Evolutionary conservation across 1,284 basidiomycete species (phyloP).

Genomic region (Ceratobasidium sp.): DNA sequence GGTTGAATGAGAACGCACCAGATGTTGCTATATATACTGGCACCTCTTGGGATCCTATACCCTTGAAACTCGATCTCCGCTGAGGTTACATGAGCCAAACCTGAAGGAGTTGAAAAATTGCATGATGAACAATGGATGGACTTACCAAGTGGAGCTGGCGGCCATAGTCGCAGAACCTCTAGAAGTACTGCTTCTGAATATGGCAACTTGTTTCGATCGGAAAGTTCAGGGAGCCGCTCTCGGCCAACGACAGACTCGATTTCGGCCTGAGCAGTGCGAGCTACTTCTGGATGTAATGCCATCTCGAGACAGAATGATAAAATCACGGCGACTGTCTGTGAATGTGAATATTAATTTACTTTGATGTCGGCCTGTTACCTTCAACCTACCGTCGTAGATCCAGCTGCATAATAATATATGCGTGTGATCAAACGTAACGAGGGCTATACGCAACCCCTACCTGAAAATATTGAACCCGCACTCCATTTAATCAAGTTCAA

Average conservation of each 20-base stretch:
- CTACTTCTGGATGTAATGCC: slow-evolving; percentile 35
- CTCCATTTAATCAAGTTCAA: slow-evolving; percentile 23
- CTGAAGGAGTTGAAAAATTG: not conserved
- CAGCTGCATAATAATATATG: not conserved
- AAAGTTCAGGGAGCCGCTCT: slow-evolving; percentile 21
- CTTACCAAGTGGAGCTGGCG: slow-evolving; percentile 1
- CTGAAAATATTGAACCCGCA: slow-evolving; percentile 9
- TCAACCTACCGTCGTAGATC: slow-evolving; percentile 4
- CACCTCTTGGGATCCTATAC: slow-evolving; percentile 12
- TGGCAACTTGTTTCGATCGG: slow-evolving; percentile 36
- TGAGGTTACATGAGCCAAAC: not conserved
- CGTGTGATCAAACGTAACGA: not conserved
- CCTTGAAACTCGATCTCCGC: slow-evolving; percentile 15
- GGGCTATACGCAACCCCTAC: not conserved
- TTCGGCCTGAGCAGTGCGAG: slow-evolving; percentile 17
- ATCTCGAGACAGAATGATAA: slow-evolving; percentile 13
- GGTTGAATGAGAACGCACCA: not conserved
- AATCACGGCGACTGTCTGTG: slow-evolving; percentile 2
- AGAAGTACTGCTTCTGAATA: slow-evolving; percentile 43
- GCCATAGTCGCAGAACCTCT: slow-evolving; percentile 34
- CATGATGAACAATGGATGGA: not conserved
- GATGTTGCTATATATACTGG: slow-evolving; percentile 5
- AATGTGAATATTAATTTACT: not conserved
- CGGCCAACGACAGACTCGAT: slow-evolving; percentile 32
- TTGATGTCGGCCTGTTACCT: not conserved